A percentile compares a stretch with the other conserved stretches of the same genome.
Evolutionary conservation across 1,284 basidiomycete genomes (phyloP).

Genomic region (Meripilus lineatus): DNA sequence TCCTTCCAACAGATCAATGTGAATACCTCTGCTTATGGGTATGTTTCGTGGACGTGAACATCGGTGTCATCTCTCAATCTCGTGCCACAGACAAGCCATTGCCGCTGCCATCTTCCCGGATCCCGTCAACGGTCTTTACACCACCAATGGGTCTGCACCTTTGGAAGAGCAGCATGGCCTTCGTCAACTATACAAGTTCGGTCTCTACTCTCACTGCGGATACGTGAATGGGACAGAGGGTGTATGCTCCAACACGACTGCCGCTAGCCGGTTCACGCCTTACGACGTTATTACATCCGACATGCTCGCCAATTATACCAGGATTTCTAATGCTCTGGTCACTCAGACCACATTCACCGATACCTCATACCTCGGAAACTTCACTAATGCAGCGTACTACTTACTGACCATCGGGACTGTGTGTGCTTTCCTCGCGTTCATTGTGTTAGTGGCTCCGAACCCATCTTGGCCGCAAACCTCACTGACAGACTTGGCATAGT

Average conservation of each 20-base stretch:
- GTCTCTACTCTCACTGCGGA: conserved; percentile 73
- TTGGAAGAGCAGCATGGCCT: conserved; percentile 54
- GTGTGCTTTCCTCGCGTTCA: conserved; percentile 54
- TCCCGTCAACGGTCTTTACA: conserved; percentile 61
- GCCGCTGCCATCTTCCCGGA: conserved; percentile 44
- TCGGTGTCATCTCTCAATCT: conserved; percentile 8
- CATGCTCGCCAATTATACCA: conserved; percentile 58
- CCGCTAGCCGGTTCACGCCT: conserved; percentile 56
- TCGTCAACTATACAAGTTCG: conserved; percentile 69
- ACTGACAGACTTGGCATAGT: too few relatives aligned
- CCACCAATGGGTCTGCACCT: conserved; percentile 59
- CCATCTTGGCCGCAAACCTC: conserved; percentile 4
- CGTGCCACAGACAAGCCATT: conserved; percentile 42
- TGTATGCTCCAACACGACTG: conserved; percentile 57
- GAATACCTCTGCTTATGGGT: conserved; percentile 70
- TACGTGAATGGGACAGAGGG: conserved; percentile 58
- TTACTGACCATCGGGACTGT: conserved; percentile 71
- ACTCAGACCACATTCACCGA: conserved; percentile 51
- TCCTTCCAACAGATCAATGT: conserved; percentile 50
- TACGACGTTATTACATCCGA: conserved; percentile 58
- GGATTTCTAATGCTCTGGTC: conserved; percentile 52
- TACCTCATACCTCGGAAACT: conserved; percentile 55
- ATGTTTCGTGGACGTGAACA: conserved; percentile 21
- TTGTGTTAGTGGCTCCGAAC: conserved; percentile 44
- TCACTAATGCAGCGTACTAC: conserved; percentile 69